Evolutionary conservation across 1,139 yeast species (phyloP).

Genomic region (Suhomyces maxii): DNA sequence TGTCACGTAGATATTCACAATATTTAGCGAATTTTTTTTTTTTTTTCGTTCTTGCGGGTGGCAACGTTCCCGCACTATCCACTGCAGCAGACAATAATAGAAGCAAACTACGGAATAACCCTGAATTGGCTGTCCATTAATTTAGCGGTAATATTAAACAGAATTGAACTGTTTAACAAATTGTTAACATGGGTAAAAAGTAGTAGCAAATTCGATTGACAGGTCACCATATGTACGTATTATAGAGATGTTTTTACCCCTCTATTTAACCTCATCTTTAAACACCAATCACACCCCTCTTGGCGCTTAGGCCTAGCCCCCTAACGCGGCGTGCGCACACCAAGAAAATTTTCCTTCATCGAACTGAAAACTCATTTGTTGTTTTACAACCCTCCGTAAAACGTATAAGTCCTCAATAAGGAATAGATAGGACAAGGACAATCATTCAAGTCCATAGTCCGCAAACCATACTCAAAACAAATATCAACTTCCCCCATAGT

Average conservation of each 20-base stretch:
- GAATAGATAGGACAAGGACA: slow-evolving; percentile 7
- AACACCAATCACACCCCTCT: not conserved
- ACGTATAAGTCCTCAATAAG: slow-evolving; percentile 6
- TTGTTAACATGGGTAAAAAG: too few species aligned
- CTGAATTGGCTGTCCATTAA: too few species aligned
- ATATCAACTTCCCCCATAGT: not conserved
- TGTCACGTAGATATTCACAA: too few species aligned
- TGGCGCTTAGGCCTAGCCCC: slow-evolving; percentile 6
- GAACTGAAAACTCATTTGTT: slow-evolving; percentile 11
- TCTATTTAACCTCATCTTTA: not conserved
- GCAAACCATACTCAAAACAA: not conserved
- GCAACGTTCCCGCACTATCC: slow-evolving; percentile 5
- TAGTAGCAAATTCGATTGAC: too few species aligned
- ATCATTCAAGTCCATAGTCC: slow-evolving; percentile 2
- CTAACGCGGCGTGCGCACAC: slow-evolving; percentile 8
- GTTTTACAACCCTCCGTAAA: slow-evolving; percentile 10
- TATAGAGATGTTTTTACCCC: not conserved
- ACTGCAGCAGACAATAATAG: not conserved
- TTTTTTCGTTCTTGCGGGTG: slow-evolving; percentile 2
- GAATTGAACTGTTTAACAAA: too few species aligned
- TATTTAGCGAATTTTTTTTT: too few species aligned
- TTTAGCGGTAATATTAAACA: too few species aligned
- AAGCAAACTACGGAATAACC: not conserved
- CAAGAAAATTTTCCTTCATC: slow-evolving; percentile 12
- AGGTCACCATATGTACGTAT: not conserved